Evolutionary conservation across 148 eudicot species (phyloP).

Genomic region (Camellia sinensis): DNA sequence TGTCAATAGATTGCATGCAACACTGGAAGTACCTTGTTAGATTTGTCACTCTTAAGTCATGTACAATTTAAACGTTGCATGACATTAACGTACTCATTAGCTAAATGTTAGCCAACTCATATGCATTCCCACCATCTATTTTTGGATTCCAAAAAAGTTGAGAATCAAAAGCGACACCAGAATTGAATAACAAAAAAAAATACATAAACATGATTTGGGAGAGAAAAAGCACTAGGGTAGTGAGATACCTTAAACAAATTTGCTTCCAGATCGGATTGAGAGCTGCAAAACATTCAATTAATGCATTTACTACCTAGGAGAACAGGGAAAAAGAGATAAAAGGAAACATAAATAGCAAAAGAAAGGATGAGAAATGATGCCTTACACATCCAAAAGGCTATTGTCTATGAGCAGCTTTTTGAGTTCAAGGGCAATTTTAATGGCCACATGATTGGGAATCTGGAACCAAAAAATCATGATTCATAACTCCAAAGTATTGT

Average conservation of each 20-base stretch:
- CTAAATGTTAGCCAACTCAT: no score
- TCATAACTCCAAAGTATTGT: not conserved
- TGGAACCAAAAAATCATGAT: slow-evolving; percentile 29
- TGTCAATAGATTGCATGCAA: not conserved
- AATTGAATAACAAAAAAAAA: not conserved
- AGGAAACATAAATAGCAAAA: not conserved
- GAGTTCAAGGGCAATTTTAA: slow-evolving; percentile 92
- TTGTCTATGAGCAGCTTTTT: slow-evolving; percentile 94
- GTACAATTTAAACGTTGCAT: not conserved
- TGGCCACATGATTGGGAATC: slow-evolving; percentile 97
- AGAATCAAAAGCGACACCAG: not conserved
- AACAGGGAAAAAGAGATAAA: not conserved
- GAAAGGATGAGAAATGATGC: slow-evolving; percentile 16
- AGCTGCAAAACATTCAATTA: slow-evolving; percentile 47
- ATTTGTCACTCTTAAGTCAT: not conserved
- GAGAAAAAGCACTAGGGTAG: not conserved
- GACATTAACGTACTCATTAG: not conserved
- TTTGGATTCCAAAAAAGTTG: not conserved
- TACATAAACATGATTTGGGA: not conserved
- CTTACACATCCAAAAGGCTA: slow-evolving; percentile 96
- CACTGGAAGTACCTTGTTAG: not conserved
- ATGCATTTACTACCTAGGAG: not conserved
- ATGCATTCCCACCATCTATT: no score
- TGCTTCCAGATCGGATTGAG: slow-evolving; percentile 90
- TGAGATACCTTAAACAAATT: slow-evolving; percentile 83